Conservation (phyloP, 768 basidiomycete species). For the Auriscalpium microsporum region DNA sequence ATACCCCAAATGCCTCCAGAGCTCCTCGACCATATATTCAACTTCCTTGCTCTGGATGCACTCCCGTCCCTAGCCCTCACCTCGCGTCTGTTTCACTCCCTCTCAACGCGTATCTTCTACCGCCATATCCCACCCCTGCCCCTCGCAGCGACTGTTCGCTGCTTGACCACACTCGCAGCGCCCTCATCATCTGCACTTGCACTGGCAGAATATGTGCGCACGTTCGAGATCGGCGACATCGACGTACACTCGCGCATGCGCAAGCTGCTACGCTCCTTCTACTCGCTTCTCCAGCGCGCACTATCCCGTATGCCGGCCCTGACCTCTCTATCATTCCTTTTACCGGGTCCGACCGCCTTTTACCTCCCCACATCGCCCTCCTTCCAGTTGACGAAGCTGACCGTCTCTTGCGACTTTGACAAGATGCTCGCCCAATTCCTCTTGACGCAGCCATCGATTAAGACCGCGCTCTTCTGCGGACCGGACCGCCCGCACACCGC, state of each 20-base stretch:
- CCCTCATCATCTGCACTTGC: not conserved
- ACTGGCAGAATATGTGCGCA: slow-evolving; percentile 8
- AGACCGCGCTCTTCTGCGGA: slow-evolving; percentile 20
- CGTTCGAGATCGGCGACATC: slow-evolving; percentile 11
- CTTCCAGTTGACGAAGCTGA: slow-evolving; percentile 20
- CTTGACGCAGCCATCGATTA: slow-evolving; percentile 15
- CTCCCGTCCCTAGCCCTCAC: slow-evolving; percentile 6
- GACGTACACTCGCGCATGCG: slow-evolving; percentile 4
- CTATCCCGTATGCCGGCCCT: slow-evolving; percentile 18
- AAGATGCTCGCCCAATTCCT: slow-evolving; percentile 15
- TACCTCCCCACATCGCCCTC: slow-evolving; percentile 16
- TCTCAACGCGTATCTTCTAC: slow-evolving; percentile 12
- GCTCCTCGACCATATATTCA: slow-evolving; percentile 11
- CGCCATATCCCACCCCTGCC: slow-evolving; percentile 10
- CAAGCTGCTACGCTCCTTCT: slow-evolving; percentile 6
- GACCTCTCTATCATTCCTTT: slow-evolving; percentile 19
- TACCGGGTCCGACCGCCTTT: slow-evolving; percentile 16
- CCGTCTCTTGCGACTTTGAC: slow-evolving; percentile 20
- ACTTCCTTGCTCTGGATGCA: slow-evolving; percentile 2
- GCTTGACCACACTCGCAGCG: slow-evolving; percentile 8
- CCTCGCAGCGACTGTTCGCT: slow-evolving; percentile 4
- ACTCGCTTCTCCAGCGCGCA: slow-evolving; percentile 14
- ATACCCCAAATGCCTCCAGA: slow-evolving; percentile 3
- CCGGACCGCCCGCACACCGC: slow-evolving; percentile 9
- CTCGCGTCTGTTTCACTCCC: slow-evolving; percentile 4